Evolutionary conservation across 2,329 filamentous ascomycete genomes (phyloP), one percentile per base, ranked within the genome.

Genomic region (Didymella lethalis): DNA sequence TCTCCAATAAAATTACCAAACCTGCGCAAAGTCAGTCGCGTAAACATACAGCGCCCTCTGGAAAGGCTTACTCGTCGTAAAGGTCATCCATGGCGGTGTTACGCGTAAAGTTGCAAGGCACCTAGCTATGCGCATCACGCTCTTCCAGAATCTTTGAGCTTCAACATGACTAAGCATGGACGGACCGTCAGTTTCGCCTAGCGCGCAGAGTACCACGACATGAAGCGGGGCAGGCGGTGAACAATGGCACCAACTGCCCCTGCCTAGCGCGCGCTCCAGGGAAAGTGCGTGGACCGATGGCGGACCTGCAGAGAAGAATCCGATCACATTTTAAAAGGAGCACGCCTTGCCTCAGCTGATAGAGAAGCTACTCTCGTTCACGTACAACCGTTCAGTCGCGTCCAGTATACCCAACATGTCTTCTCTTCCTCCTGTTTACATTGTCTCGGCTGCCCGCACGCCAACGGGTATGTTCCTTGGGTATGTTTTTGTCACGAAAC

Each of bases 1-100:
- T 97, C 95, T 75, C 95, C 95, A 76, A 98, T 97, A 80, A 95
- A 98, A 82, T 98, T 98, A 74, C 94, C 94, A 81, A 98, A 98
- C 84, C 92, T 96, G 66, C 51, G 43, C 12, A 29, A 41, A 46
- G 63, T 74, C 61, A 71, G 62, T 64, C 58, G 62, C 59, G 54
- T 41, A 28, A 29, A 6, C 2, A 2, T 8, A 10, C 8, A 34
- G 23, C 28, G 25, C 25, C 23, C 7, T 68, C 26, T 18, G 23
- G 25, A 8, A 58, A 20, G n/a, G 16, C 62, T 66, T 82, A 96
- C 92, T 98, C 94, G 82, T 98, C 94, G 78, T 98, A 97, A 70
- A 97, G 88, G 80, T 97, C 93, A 83, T 97, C 93, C 93, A 97
- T 95, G 71, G 71, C 80, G 74, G 57, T 46, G 45, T 52, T 54